Conservation (phyloP, 108 stramenopile genomes). For the Cyclotella choctawhatcheeana region DNA sequence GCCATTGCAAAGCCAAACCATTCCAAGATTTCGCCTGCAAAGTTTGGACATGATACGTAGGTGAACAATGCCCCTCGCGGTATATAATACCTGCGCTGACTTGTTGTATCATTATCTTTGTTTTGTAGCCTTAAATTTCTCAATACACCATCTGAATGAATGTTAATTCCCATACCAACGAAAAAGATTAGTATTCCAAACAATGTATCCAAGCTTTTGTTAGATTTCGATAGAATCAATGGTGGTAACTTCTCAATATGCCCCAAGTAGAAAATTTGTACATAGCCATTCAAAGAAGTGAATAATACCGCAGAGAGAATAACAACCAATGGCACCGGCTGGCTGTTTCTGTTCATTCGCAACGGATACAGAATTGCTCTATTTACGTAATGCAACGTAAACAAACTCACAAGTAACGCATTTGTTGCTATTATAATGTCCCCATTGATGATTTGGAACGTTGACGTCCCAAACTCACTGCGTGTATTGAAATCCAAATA, state of each 20-base stretch:
- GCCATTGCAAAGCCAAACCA: slow-evolving; percentile 87
- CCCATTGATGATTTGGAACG: background rate
- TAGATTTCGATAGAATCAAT: slow-evolving; percentile 5
- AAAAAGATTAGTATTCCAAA: slow-evolving; percentile 62
- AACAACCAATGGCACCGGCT: slow-evolving; percentile 70
- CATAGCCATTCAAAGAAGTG: slow-evolving; percentile 79
- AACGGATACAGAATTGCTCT: slow-evolving; percentile 87
- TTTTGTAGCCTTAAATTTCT: slow-evolving; percentile 55
- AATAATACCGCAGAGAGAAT: slow-evolving; percentile 58
- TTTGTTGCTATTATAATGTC: slow-evolving; percentile 46
- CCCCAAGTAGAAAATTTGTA: slow-evolving; percentile 54
- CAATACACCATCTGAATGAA: slow-evolving; percentile 76
- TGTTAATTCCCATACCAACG: slow-evolving; percentile 70
- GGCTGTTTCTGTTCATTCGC: slow-evolving; percentile 61
- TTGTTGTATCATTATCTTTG: slow-evolving; percentile 30
- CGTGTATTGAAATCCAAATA: slow-evolving; percentile 1
- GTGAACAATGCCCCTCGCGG: slow-evolving; percentile 77
- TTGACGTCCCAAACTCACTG: background rate
- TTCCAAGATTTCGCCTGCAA: slow-evolving; percentile 88
- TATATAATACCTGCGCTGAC: slow-evolving; percentile 56
- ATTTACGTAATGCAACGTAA: slow-evolving; percentile 88
- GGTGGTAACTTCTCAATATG: slow-evolving; percentile 27
- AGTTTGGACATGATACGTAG: slow-evolving; percentile 82
- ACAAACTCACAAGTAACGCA: slow-evolving; percentile 61
- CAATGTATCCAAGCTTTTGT: slow-evolving; percentile 36